These are phyloP conservation scores for Truncatella angustata DNA, from an alignment of 2,329 filamentous ascomycete species.

Conservation along the genomic window DNA sequence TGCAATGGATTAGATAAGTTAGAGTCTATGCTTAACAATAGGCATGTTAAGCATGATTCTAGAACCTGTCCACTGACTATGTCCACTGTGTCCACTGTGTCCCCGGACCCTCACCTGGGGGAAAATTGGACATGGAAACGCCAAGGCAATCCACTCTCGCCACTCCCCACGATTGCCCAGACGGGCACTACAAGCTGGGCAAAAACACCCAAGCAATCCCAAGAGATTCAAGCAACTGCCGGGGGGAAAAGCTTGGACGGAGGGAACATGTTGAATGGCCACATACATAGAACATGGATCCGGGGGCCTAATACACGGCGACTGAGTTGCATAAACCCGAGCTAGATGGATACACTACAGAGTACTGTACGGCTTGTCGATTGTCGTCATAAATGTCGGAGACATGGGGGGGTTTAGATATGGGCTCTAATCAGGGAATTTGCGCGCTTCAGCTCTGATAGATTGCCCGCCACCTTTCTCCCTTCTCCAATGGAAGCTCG, in stretches of 20 bases:
- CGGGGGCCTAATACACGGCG: too few relatives aligned
- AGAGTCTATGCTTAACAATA: too few relatives aligned
- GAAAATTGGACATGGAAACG: background rate
- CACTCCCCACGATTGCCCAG: conserved; percentile 3
- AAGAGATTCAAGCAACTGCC: background rate
- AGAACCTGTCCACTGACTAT: too few relatives aligned
- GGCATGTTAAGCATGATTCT: too few relatives aligned
- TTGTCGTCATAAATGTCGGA: background rate
- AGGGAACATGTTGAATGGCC: too few relatives aligned
- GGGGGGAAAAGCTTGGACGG: background rate
- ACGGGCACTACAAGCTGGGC: background rate
- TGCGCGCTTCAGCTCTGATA: background rate
- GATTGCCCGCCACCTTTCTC: background rate
- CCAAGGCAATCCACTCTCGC: background rate
- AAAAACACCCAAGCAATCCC: background rate
- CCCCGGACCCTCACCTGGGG: conserved; percentile 3
- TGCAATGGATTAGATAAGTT: too few relatives aligned
- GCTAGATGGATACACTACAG: background rate
- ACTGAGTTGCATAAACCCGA: background rate
- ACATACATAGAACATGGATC: too few relatives aligned
- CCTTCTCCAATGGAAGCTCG: background rate
- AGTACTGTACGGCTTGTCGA: background rate
- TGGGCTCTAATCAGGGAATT: background rate
- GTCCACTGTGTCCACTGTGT: too few relatives aligned
- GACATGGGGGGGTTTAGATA: background rate